Percentiles rank a stretch among this genome's conserved stretches.
These are phyloP conservation scores for Cephaloascus albidus DNA, from an alignment of 805 yeast genomes.

Conservation along the genomic window DNA sequence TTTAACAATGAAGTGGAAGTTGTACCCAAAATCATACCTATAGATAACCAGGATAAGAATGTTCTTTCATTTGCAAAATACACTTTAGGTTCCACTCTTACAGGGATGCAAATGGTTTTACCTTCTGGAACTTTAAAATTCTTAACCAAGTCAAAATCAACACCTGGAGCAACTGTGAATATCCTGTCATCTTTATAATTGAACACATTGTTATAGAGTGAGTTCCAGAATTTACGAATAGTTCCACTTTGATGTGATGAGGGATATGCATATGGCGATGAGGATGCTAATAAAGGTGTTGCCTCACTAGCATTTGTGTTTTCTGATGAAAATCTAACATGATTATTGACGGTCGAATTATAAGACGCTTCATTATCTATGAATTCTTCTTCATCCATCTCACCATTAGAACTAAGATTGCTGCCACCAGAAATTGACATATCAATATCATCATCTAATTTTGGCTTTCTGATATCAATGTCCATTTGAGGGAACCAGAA, in stretches of 20 bases:
- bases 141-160: slow-evolving; percentile 31
- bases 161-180: slow-evolving; percentile 33
- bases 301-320: slow-evolving; percentile 17
- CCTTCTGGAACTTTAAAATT: slow-evolving; percentile 75
- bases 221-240: slow-evolving; percentile 20
- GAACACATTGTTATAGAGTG: slow-evolving; percentile 23
- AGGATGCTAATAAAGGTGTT: slow-evolving; percentile 31
- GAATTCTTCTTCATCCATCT: slow-evolving; percentile 63
- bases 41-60: slow-evolving; percentile 86
- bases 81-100: slow-evolving; percentile 97
- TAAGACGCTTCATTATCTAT: slow-evolving; percentile 27
- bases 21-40: slow-evolving; percentile 79
- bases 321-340: slow-evolving; percentile 42
- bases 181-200: slow-evolving; percentile 35
- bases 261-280: slow-evolving; percentile 15
- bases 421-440: slow-evolving; percentile 17
- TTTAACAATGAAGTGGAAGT: slow-evolving; percentile 81
- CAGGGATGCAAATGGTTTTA: slow-evolving; percentile 83
- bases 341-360: slow-evolving; percentile 33
- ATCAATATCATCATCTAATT: slow-evolving; percentile 47
- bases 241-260: too few relatives aligned
- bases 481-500: slow-evolving; percentile 98
- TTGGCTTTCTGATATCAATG: slow-evolving; percentile 88
- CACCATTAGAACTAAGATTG: slow-evolving; percentile 42
- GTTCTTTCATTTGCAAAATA: slow-evolving; percentile 98